Percentiles rank a stretch among this genome's conserved stretches.
These are phyloP conservation scores for Gracilariopsis chorda DNA, from an alignment of 23 red algal species.

Conservation along the genomic window DNA sequence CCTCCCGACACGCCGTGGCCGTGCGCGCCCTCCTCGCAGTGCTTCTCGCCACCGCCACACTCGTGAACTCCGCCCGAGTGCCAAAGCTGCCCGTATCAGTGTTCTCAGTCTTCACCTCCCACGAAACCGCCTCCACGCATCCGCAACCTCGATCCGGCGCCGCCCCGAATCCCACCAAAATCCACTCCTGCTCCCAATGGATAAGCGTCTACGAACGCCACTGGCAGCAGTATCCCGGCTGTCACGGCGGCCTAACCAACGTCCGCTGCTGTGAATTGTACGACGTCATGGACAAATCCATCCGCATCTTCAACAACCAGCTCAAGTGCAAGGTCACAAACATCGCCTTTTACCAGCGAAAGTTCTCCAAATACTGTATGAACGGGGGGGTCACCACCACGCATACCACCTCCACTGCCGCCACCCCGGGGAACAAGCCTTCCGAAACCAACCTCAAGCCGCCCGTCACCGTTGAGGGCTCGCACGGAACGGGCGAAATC, in stretches of 20 bases:
- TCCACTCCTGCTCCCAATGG: slow-evolving; percentile 22
- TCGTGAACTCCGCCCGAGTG: too few relatives aligned
- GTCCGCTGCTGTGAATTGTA: slow-evolving; percentile 28
- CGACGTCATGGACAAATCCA: slow-evolving; percentile 45
- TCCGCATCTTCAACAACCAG: slow-evolving; percentile 30
- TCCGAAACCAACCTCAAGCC: background rate
- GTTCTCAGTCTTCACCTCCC: background rate
- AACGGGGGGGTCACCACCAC: background rate
- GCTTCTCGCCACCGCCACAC: too few relatives aligned
- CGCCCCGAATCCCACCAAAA: background rate
- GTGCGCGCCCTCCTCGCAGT: too few relatives aligned
- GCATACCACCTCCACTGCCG: background rate
- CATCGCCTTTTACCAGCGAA: slow-evolving; percentile 15
- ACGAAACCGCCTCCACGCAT: background rate
- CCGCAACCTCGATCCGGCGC: background rate
- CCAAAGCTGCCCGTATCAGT: too few relatives aligned
- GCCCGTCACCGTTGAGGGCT: background rate
- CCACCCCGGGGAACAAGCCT: background rate
- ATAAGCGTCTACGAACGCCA: slow-evolving; percentile 28
- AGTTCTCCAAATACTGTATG: background rate
- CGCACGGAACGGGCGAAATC: slow-evolving; percentile 14
- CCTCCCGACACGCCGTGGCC: background rate
- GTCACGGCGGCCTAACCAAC: slow-evolving; percentile 19
- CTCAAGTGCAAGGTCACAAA: slow-evolving; percentile 35
- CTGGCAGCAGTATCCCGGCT: slow-evolving; percentile 31